These are phyloP conservation scores for Zoysia japonica DNA, from an alignment of 176 grass and related monocot genomes.

Conservation along the genomic window DNA sequence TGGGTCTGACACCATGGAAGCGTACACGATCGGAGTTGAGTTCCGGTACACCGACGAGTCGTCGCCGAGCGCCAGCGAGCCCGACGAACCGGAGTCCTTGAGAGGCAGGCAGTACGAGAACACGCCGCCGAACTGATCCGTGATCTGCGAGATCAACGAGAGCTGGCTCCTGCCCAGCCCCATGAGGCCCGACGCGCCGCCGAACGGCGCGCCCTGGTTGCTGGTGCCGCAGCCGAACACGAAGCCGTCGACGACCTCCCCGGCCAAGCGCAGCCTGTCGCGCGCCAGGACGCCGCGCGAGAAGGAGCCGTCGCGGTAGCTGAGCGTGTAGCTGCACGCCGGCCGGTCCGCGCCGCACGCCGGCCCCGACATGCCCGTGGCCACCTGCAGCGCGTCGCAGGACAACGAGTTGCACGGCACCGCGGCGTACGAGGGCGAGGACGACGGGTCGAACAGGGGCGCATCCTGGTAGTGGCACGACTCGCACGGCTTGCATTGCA, in stretches of 20 bases:
- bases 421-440: conserved; percentile 56
- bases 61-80: conserved; percentile 69
- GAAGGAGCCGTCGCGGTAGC: conserved; percentile 76
- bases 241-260: conserved; percentile 56
- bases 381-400: conserved; percentile 55
- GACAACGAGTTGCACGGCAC: conserved; percentile 60
- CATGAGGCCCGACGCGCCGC: conserved; percentile 74
- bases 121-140: conserved; percentile 59
- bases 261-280: conserved; percentile 61
- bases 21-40: conserved; percentile 63
- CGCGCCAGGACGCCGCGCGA: conserved; percentile 59
- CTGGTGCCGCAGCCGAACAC: conserved; percentile 82
- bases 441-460: conserved; percentile 69
- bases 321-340: conserved; percentile 57
- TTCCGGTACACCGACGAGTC: conserved; percentile 67
- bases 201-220: conserved; percentile 73
- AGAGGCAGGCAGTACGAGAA: conserved; percentile 88
- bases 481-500: conserved; percentile 72
- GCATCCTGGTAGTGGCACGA: conserved; percentile 69
- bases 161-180: conserved; percentile 75
- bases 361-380: conserved; percentile 31
- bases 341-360: conserved; percentile 33
- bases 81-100: conserved; percentile 56
- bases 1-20: conserved; percentile 60
- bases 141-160: conserved; percentile 67